Evolutionary conservation across 805 yeast genomes (phyloP), one percentile per base, ranked within the genome.

Genomic region (Teunomyces barrocoloradensis): DNA sequence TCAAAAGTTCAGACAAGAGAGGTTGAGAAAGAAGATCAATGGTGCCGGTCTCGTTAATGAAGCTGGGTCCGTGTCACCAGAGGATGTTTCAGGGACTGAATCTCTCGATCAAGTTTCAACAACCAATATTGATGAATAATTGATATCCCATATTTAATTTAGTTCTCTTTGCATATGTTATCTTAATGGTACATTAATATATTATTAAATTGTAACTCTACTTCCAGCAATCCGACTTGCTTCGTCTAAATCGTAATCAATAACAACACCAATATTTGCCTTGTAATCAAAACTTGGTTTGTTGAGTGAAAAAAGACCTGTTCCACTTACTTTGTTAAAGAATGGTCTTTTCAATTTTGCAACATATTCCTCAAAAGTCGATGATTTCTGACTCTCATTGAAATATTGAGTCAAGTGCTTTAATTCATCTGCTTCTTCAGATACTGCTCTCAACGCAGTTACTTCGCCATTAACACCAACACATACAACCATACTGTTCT

Each of bases 381-480:
- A 42, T 6, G 44, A 41, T 3, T 35, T 18, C 12, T 32, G 40
- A 13, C 39, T 45, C 5, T 23, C 23, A 18, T 52, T 50, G 39
- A 65, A 38, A 1, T 49, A 49, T 10, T 52, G 20, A 3, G 52
- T 45, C 12, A 68, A 35, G 1, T 37, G 41, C 2, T 35, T 13
- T 12, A 58, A 44, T 39, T 61, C 66, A 3, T 34, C 38, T 13
- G 50, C 52, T 3, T 42, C 45, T 4, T 53, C 44, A 3, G 42
- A 23, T 2, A 58, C 42, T 4, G 51, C 43, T 29, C 68, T 51
- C 18, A 66, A 42, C 3, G 53, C 42, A 3, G 54, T 50, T 7
- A 71, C 48, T 42, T 71, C 74, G 2, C 78, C 78, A 51, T 64
- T 70, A 3, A 71, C 71, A 0, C 69, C 74, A 20, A 69, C 63